phyloP scores from a whole-genome alignment of 139 green algal genomes.

The Tetradesmus obliquus region DNA sequence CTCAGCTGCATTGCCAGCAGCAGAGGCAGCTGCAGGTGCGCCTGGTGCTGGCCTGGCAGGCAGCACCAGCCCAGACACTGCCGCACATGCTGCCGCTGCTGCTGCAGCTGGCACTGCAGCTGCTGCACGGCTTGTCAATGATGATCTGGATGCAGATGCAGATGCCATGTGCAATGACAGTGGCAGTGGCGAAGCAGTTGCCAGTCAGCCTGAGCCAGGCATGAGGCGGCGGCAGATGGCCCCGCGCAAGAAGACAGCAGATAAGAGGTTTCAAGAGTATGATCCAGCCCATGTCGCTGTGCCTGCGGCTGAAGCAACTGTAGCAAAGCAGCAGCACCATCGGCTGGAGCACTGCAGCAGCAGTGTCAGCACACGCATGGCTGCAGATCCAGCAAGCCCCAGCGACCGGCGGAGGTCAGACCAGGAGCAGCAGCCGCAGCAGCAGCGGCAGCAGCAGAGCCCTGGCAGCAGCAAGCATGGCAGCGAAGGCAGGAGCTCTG shows the following conservation, averaged over 20 bases:
- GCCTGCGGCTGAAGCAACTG: neutral
- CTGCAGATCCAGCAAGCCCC: neutral
- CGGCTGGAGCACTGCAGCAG: slow-evolving; percentile 17
- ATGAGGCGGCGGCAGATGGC: neutral
- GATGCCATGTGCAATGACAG: neutral
- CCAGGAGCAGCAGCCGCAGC: neutral
- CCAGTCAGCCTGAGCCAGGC: neutral
- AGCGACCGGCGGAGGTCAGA: neutral
- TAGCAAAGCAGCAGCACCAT: neutral
- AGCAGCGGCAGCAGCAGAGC: slow-evolving; percentile 22
- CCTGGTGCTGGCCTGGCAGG: neutral
- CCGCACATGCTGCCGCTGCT: neutral
- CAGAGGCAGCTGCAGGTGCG: neutral
- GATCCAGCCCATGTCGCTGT: neutral
- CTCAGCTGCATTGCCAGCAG: neutral
- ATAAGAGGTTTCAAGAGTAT: neutral
- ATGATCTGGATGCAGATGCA: neutral
- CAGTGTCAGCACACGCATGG: neutral
- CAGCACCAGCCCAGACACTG: neutral
- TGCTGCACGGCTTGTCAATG: neutral
- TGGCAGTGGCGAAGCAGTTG: slow-evolving; percentile 1
- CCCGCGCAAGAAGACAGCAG: too few relatives aligned
- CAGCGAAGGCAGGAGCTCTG: neutral
- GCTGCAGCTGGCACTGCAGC: slow-evolving; percentile 16
- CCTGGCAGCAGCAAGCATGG: neutral